phyloP scores from a whole-genome alignment of 2,329 filamentous ascomycete species.

The Cytospora schulzeri region DNA sequence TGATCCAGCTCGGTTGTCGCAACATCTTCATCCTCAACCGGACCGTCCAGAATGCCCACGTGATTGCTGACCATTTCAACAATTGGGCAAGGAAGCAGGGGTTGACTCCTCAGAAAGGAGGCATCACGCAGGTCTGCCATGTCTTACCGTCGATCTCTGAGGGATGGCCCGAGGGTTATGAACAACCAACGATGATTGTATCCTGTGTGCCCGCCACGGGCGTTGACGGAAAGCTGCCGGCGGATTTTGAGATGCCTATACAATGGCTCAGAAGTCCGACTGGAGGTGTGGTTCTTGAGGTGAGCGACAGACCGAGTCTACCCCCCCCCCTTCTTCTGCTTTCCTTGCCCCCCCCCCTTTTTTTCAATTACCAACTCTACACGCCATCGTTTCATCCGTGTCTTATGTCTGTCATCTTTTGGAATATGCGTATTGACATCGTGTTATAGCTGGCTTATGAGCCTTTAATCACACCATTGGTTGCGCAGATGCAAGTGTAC shows the following conservation, averaged over 20 bases:
- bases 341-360: slow-evolving; percentile 1
- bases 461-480: slow-evolving; percentile 68
- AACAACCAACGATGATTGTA: slow-evolving; percentile 69
- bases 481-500: slow-evolving; percentile 62
- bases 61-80: slow-evolving; percentile 69
- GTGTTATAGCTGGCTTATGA: slow-evolving; percentile 63
- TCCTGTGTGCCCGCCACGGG: slow-evolving; percentile 71
- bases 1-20: slow-evolving; percentile 71
- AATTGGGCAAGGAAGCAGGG: slow-evolving; percentile 44
- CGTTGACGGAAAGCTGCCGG: slow-evolving; percentile 60
- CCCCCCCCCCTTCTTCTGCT: background rate
- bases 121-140: slow-evolving; percentile 44
- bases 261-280: slow-evolving; percentile 72
- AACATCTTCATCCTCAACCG: slow-evolving; percentile 74
- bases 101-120: slow-evolving; percentile 39
- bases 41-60: slow-evolving; percentile 60
- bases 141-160: slow-evolving; percentile 61
- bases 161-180: slow-evolving; percentile 63
- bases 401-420: background rate
- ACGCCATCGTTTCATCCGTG: background rate
- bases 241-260: slow-evolving; percentile 69
- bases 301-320: slow-evolving; percentile 31
- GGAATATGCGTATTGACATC: slow-evolving; percentile 18
- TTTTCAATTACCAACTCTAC: background rate
- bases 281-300: slow-evolving; percentile 72